A percentile compares a stretch with the other conserved stretches of the same genome.
These are phyloP conservation scores for Lactuca saligna DNA, from an alignment of 129 eudicot species.

Conservation along the genomic window DNA sequence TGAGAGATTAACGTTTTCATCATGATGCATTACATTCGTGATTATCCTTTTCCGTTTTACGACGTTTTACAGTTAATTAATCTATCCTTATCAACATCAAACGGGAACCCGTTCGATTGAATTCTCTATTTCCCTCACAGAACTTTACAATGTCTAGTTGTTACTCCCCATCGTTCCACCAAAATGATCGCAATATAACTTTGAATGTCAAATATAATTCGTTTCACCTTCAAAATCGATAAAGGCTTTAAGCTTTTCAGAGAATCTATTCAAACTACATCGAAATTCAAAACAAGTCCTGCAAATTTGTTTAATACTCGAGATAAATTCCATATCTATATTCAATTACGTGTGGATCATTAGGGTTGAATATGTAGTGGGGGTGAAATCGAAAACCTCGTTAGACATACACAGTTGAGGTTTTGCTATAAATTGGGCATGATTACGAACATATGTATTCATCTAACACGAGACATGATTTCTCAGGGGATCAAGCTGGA, in stretches of 20 bases:
- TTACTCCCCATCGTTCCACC: not conserved
- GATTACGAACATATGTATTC: not conserved
- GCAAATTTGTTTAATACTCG: not conserved
- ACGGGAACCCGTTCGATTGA: not conserved
- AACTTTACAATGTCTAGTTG: not conserved
- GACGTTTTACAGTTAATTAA: not conserved
- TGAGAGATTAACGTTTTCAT: not conserved
- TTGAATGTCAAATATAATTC: not conserved
- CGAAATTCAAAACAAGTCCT: not conserved
- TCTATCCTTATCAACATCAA: not conserved
- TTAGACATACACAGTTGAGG: slow-evolving; percentile 12
- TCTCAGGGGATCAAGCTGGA: slow-evolving; percentile 93
- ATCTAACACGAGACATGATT: slow-evolving; percentile 16
- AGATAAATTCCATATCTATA: not conserved
- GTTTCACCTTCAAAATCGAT: not conserved
- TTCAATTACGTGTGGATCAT: not conserved
- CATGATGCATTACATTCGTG: slow-evolving; percentile 20
- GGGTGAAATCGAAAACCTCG: not conserved
- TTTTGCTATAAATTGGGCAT: not conserved
- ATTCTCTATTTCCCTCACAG: not conserved
- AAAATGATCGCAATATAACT: not conserved
- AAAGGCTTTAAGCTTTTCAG: not conserved
- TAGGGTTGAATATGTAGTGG: not conserved
- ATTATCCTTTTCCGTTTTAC: not conserved
- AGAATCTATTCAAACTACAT: not conserved